Evolutionary conservation across 2,329 filamentous ascomycete genomes (phyloP), one percentile per base, ranked within the genome.

Genomic region (Lomentospora prolificans): DNA sequence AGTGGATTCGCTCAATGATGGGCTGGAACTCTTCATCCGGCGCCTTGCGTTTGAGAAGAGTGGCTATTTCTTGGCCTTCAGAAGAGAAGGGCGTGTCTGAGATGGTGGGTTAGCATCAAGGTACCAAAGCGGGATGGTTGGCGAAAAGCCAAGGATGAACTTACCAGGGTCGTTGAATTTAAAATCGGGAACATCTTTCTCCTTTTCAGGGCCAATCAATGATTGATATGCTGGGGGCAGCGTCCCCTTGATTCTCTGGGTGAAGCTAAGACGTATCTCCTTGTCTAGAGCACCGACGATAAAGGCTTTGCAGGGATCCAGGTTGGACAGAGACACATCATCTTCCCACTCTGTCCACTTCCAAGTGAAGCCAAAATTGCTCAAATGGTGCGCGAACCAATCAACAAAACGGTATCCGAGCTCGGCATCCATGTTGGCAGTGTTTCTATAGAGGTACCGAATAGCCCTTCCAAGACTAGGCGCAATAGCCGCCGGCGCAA

Each of bases 321-420:
- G 73, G 58, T 86, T 76, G 0, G 89, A 81, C 25, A 95, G 78
- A 46, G 83, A 78, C 14, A 96, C 84, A 66, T 97, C 90, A 14
- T 91, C 89, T 51, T 88, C 80, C 94, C 94, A 99, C 72, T 99
- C 94, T 14, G 87, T 86, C 94, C 94, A 99, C 72, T 97, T 97
- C 94, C 94, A 99, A 8, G 94, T 94, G 68, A 97, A 99, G 55
- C 95, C 94, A 67, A 99, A 99, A 73, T 99, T 99, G 73, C 91
- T 96, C 61, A 99, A 74, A 73, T 99, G 94, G 69, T 99, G 94
- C 17, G 92, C 82, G 66, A 99, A 99, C 94, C 94, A 99, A 68
- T 97, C 92, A 66, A 96, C 77, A 72, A 97, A 97, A 25, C 94
- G 83, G 64, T 91, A 87, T 56, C 77, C 80, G 46, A 99, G 75